Conservation (phyloP, 83 land plant species). For the Isoetes engelmannii region DNA sequence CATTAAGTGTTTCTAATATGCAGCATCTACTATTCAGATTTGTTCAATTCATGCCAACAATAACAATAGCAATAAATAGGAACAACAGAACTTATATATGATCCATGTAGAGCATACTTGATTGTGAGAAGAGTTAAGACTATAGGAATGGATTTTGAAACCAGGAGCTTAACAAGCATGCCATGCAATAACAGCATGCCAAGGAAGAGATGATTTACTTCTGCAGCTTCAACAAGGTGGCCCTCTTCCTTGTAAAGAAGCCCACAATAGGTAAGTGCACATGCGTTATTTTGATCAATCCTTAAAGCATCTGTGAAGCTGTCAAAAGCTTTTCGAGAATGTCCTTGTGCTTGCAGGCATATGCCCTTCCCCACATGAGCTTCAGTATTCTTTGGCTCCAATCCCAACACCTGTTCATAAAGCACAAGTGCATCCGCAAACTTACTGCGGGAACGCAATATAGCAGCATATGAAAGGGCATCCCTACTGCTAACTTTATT, state of each 20-base stretch:
- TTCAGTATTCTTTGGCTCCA: slow-evolving; percentile 64
- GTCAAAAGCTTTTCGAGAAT: slow-evolving; percentile 58
- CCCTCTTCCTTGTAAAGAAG: slow-evolving; percentile 91
- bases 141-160: no score
- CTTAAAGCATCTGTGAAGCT: slow-evolving; percentile 65
- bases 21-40: no score
- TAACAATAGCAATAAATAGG: no score
- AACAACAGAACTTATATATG: no score
- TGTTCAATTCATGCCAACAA: no score
- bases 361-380: slow-evolving; percentile 90
- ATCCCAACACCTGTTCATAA: slow-evolving; percentile 59
- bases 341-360: slow-evolving; percentile 77
- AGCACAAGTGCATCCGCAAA: slow-evolving; percentile 73
- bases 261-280: slow-evolving; percentile 93
- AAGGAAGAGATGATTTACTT: slow-evolving; percentile 24
- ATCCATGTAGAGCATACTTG: no score
- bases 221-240: slow-evolving; percentile 80
- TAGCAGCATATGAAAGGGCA: slow-evolving; percentile 76
- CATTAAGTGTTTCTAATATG: no score
- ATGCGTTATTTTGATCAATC: slow-evolving; percentile 78
- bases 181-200: no score
- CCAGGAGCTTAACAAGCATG: no score
- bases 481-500: slow-evolving; percentile 52
- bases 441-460: slow-evolving; percentile 79
- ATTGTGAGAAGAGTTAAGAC: no score